phyloP scores from a whole-genome alignment of 306 rosid genomes.

The Quercus parvula region DNA sequence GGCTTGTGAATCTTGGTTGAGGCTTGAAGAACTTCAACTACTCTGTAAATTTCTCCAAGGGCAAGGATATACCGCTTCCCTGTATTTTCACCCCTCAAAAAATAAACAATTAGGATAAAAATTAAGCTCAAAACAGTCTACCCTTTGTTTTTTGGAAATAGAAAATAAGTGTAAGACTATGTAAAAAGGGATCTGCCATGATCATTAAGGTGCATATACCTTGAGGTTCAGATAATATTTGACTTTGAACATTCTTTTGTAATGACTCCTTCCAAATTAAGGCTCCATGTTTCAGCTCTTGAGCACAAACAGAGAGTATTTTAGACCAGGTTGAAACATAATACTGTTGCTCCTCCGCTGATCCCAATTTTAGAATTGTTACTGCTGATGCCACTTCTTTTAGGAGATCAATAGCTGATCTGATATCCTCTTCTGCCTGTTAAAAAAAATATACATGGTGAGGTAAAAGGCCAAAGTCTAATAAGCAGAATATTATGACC shows the following conservation, averaged over 20 bases:
- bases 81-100: slow-evolving; percentile 21
- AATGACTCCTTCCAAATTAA: slow-evolving; percentile 68
- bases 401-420: slow-evolving; percentile 67
- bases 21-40: slow-evolving; percentile 62
- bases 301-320: slow-evolving; percentile 54
- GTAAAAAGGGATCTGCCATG: slow-evolving; percentile 2
- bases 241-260: slow-evolving; percentile 44
- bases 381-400: slow-evolving; percentile 53
- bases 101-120: background rate
- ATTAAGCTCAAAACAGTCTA: background rate
- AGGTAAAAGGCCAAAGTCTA: slow-evolving; percentile 26
- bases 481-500: slow-evolving; percentile 7
- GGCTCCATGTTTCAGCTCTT: slow-evolving; percentile 82
- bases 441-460: slow-evolving; percentile 27
- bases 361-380: slow-evolving; percentile 60
- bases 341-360: slow-evolving; percentile 59
- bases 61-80: slow-evolving; percentile 62
- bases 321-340: slow-evolving; percentile 68
- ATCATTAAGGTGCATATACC: slow-evolving; percentile 44
- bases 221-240: slow-evolving; percentile 54
- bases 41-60: slow-evolving; percentile 87
- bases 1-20: slow-evolving; percentile 67
- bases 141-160: background rate
- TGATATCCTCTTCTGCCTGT: slow-evolving; percentile 72
- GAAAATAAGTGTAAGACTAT: background rate